phyloP scores from a whole-genome alignment of 164 flowering plant genomes.

The Vitis vinifera region ASM3070453v1 NC_081810.1:15613501-15614000 shows the following conservation, averaged over 20 bases:
- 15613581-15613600: constrained; percentile 23
- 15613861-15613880: constrained; percentile 30
- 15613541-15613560: constrained; percentile 12
- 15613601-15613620: constrained; percentile 14
- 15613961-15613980: constrained; percentile 33
- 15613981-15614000: constrained; percentile 41
- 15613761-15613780: constrained; percentile 11
- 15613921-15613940: constrained; percentile 36
- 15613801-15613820: constrained; percentile 29
- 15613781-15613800: constrained; percentile 22
- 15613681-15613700: constrained; percentile 22
- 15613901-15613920: constrained; percentile 51
- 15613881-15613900: constrained; percentile 45
- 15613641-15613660: constrained; percentile 23
- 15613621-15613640: constrained; percentile 16
- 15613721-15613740: constrained; percentile 6
- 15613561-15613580: constrained; percentile 15
- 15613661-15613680: constrained; percentile 2
- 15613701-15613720: constrained; percentile 14
- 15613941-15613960: constrained; percentile 29
- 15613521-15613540: constrained; percentile 13
- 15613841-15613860: constrained; percentile 37
- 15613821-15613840: constrained; percentile 32
- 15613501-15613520: constrained; percentile 24
- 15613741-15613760: constrained; percentile 15